These are phyloP conservation scores for Cladochytrium replicatum DNA, from an alignment of 192 early-diverging fungal species.

Conservation along the genomic window DNA sequence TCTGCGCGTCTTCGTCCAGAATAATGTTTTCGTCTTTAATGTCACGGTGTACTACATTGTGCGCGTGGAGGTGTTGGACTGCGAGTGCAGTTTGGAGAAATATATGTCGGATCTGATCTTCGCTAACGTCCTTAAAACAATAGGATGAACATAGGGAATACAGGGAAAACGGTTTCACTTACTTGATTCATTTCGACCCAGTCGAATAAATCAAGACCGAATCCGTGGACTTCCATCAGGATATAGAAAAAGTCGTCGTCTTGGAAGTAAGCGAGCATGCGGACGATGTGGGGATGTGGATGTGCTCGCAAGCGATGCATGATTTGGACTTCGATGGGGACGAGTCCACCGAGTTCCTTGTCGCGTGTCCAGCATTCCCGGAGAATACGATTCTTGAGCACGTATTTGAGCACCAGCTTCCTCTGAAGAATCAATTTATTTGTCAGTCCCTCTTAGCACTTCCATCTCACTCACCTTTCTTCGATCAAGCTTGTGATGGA, in stretches of 20 bases:
- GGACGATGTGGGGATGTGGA: slow-evolving; percentile 31
- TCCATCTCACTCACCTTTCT: slow-evolving; percentile 23
- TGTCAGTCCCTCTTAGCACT: neutral
- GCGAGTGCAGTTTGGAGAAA: slow-evolving; percentile 33
- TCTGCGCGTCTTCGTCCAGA: slow-evolving; percentile 35
- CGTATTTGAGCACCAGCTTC: slow-evolving; percentile 2
- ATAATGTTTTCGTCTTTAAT: slow-evolving; percentile 87
- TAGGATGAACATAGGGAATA: neutral
- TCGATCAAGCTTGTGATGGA: slow-evolving; percentile 34
- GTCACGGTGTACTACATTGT: slow-evolving; percentile 57
- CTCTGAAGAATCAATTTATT: slow-evolving; percentile 17
- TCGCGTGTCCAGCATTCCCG: slow-evolving; percentile 62
- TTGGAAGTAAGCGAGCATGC: slow-evolving; percentile 60
- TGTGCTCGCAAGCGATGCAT: slow-evolving; percentile 31
- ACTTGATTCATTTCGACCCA: slow-evolving; percentile 47
- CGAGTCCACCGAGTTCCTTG: slow-evolving; percentile 41
- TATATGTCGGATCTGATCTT: slow-evolving; percentile 39
- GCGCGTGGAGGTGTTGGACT: slow-evolving; percentile 26
- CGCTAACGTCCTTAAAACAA: slow-evolving; percentile 28
- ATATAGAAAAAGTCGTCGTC: slow-evolving; percentile 60
- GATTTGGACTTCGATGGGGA: slow-evolving; percentile 71
- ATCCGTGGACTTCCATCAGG: slow-evolving; percentile 50
- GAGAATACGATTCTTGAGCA: slow-evolving; percentile 53
- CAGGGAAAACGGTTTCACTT: too few species aligned
- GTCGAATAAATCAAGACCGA: slow-evolving; percentile 51